phyloP scores from a whole-genome alignment of 345 rosid species.

The Brassica cretica region DNA sequence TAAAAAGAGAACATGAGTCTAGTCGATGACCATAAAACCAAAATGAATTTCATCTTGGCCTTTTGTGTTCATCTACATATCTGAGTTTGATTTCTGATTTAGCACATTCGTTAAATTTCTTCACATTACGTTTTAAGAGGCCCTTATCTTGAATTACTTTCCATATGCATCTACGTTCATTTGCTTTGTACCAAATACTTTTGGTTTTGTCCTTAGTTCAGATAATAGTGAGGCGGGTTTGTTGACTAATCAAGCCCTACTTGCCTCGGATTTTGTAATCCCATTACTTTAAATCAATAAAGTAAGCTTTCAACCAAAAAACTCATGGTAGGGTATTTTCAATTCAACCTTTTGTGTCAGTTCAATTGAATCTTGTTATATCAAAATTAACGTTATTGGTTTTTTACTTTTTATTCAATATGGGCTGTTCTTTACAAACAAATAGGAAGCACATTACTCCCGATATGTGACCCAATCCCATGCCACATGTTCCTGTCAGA shows the following conservation, averaged over 20 bases:
- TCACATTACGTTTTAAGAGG: neutral
- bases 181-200: neutral
- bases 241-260: no score
- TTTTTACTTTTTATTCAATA: no score
- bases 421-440: neutral
- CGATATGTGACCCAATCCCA: neutral
- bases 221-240: no score
- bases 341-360: neutral
- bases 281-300: no score
- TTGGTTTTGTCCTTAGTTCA: neutral
- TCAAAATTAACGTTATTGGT: neutral
- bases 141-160: neutral
- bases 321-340: neutral
- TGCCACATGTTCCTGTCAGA: neutral
- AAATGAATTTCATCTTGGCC: neutral
- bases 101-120: neutral
- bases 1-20: neutral
- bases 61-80: neutral
- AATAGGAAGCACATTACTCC: neutral
- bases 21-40: neutral
- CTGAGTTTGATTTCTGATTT: neutral
- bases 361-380: no score
- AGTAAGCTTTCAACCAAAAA: neutral
- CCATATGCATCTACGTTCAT: neutral
- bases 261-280: no score